These are phyloP conservation scores for Taphrina deformans DNA, from an alignment of 1,139 yeast genomes.

Conservation along the genomic window DNA sequence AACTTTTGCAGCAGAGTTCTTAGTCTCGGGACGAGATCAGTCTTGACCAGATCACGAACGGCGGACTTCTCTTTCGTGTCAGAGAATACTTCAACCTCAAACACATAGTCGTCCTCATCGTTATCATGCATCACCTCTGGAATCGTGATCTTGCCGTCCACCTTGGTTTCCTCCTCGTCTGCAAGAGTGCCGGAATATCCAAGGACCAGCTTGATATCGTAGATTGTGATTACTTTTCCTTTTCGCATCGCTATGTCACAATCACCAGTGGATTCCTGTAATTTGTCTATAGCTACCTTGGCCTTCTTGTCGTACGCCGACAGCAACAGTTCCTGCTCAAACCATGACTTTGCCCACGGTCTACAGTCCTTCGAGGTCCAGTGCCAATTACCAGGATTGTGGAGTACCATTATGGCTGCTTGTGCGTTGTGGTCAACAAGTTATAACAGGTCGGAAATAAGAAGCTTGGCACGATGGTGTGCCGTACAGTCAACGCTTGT, in stretches of 20 bases:
- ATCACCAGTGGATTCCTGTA: slow-evolving; percentile 85
- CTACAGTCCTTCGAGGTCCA: slow-evolving; percentile 98
- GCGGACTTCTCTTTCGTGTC: slow-evolving; percentile 56
- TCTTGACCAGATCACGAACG: slow-evolving; percentile 57
- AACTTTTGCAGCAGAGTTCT: slow-evolving; percentile 61
- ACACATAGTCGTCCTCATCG: slow-evolving; percentile 78
- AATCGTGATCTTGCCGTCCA: slow-evolving; percentile 67
- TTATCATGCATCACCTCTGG: slow-evolving; percentile 98
- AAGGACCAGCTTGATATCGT: slow-evolving; percentile 71
- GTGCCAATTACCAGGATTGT: slow-evolving; percentile 53
- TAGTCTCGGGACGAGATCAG: slow-evolving; percentile 65
- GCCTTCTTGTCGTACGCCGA: slow-evolving; percentile 48
- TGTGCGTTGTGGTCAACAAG: not conserved
- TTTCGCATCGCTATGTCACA: slow-evolving; percentile 95
- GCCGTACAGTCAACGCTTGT: too few relatives aligned
- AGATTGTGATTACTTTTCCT: slow-evolving; percentile 90
- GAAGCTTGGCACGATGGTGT: not conserved
- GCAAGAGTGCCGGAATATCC: slow-evolving; percentile 54
- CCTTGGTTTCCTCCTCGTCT: slow-evolving; percentile 46
- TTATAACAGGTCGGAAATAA: too few relatives aligned
- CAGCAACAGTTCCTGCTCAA: slow-evolving; percentile 59
- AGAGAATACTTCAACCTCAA: slow-evolving; percentile 61
- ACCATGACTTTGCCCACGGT: slow-evolving; percentile 81
- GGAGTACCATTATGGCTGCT: not conserved
- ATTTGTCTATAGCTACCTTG: slow-evolving; percentile 52